Base-by-base conservation (phyloP, 805 yeast genomes). In the Kodamaea kakaduensis region DNA sequence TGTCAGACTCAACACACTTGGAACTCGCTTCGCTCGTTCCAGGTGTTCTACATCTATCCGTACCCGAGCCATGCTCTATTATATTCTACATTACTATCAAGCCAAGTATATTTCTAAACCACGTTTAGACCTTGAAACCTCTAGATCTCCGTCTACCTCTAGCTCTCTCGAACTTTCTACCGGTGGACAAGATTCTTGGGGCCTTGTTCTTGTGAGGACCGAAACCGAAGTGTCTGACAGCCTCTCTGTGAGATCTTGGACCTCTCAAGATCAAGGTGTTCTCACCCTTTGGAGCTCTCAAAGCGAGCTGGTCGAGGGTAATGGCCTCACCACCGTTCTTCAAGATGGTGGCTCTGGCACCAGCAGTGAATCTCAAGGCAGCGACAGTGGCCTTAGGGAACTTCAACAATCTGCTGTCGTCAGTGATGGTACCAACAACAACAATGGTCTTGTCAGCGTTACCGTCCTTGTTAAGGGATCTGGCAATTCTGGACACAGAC, bases 151-250 rank as follows among this genome's bases (percentile, higher is more conserved):
- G 82, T 75, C 84, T 94, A 83, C 99, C 99, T 86, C 99, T 93
- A 64, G 97, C 99, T 77, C 93, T 88, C 83, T 93, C 98, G 83
- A 93, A 93, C 79, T 93, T 93, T 84, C 97, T 93, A 73, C 99
- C 99, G 72, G 78, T 88, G 50, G 97, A 90, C 65, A 73, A 62
- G 73, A 93, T 82, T 79, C 94, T 88, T 76, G 99, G 99, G 65
- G 97, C 97, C 87, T 93, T 93, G 77, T 79, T 75, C 82, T 87
- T 87, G 94, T 93, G 98, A 67, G 99, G 99, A 78, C 99, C 99
- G 73, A 90, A 69, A 73, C 99, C 99, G 69, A 93, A 93, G 84
- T 93, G 97, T 80, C 97, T 87, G 63, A 87, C 97, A 63, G 97
- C 97, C 79, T 93, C 97, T 81, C 99, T 87, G 73, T 95, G 67